A percentile compares a stretch with the other conserved stretches of the same genome.
phyloP scores from a whole-genome alignment of 169 alveolate genomes.

The Cystoisospora suis region DNA sequence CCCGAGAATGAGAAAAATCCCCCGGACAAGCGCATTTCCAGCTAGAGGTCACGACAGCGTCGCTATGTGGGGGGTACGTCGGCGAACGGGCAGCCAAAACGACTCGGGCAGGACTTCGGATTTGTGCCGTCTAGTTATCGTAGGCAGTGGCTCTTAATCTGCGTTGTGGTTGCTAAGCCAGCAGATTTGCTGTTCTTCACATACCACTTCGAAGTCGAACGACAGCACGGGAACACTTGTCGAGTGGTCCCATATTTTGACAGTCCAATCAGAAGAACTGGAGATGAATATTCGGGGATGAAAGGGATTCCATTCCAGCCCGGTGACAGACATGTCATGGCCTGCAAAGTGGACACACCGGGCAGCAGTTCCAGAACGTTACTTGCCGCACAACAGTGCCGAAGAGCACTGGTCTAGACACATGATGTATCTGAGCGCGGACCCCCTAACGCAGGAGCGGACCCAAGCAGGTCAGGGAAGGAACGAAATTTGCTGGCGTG shows the following conservation, averaged over 20 bases:
- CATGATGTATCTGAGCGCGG: neutral
- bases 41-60: too few relatives aligned
- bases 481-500: neutral
- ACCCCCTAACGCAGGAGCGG: neutral
- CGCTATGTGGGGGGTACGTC: too few relatives aligned
- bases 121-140: too few relatives aligned
- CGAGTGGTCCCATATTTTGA: slow-evolving; percentile 92
- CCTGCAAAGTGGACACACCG: too few relatives aligned
- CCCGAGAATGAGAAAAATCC: too few relatives aligned
- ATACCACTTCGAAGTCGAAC: slow-evolving; percentile 85
- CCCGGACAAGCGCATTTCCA: too few relatives aligned
- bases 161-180: too few relatives aligned
- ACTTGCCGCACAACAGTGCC: neutral
- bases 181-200: neutral
- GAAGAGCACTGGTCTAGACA: neutral
- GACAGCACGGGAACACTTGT: slow-evolving; percentile 83
- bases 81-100: too few relatives aligned
- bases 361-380: neutral
- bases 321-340: slow-evolving; percentile 91
- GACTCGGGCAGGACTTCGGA: too few relatives aligned
- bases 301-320: slow-evolving; percentile 92
- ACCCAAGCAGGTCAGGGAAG: neutral
- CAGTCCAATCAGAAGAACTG: slow-evolving; percentile 95
- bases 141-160: too few relatives aligned
- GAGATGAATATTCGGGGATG: slow-evolving; percentile 91